Percentiles rank a stretch among this genome's conserved stretches.
Conservation (phyloP, 1,284 basidiomycete genomes). For the Fistulina hepatica region DNA sequence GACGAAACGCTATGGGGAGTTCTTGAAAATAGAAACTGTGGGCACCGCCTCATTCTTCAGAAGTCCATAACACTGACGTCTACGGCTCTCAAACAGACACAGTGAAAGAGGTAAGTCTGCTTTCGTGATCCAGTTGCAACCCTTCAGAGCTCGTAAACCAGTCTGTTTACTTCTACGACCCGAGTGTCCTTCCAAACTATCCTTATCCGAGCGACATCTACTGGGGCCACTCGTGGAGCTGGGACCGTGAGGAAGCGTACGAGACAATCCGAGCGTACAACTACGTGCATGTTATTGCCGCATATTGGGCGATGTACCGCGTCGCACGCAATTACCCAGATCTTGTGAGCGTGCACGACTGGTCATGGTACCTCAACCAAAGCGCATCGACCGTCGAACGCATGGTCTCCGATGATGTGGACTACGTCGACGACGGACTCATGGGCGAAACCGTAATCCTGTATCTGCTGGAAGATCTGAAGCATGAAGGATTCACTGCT, state of each 20-base stretch:
- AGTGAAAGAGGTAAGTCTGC: conserved; percentile 36
- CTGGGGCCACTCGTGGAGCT: conserved; percentile 51
- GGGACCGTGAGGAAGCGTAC: conserved; percentile 38
- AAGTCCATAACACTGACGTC: no score
- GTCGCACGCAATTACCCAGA: conserved; percentile 47
- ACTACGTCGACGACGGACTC: conserved; percentile 36
- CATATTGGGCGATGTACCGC: conserved; percentile 49
- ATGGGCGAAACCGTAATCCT: conserved; percentile 51
- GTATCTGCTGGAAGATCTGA: conserved; percentile 39
- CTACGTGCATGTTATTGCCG: conserved; percentile 46
- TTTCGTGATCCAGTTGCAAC: neutral
- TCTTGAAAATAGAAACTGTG: conserved; percentile 41
- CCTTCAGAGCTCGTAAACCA: conserved; percentile 15
- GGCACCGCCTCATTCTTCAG: no score
- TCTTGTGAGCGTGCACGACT: conserved; percentile 36
- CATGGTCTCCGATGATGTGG: conserved; percentile 38
- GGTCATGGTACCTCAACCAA: conserved; percentile 35
- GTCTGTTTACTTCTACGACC: conserved; percentile 47
- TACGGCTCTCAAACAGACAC: conserved; percentile 27
- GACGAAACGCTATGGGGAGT: conserved; percentile 39
- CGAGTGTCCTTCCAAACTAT: conserved; percentile 34
- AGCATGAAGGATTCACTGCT: conserved; percentile 38
- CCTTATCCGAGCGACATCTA: conserved; percentile 37
- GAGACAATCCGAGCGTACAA: conserved; percentile 46
- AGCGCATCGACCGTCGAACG: conserved; percentile 39